Evolutionary conservation across 805 yeast genomes (phyloP), one percentile per base, ranked within the genome.

Genomic region (Starmerella floris): DNA sequence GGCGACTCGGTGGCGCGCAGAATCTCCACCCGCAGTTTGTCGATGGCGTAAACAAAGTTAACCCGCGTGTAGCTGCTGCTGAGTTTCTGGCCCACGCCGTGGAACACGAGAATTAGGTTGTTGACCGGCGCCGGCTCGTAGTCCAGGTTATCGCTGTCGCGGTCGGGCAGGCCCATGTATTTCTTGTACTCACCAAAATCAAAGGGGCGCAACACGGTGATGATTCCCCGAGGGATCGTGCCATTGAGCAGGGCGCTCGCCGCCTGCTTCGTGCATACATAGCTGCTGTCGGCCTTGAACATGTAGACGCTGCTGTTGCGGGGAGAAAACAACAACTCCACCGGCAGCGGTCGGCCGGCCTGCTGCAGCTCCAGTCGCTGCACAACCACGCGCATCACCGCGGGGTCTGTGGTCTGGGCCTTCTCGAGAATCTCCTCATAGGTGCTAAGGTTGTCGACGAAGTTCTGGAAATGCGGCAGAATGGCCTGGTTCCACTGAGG

Each of bases 61-160:
- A 85, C 77, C 28, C 80, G 76, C 48, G 84, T 85, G 52, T 79
- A 82, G 54, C 74, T 76, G 35, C 76, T 72, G 3, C 94, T 91
- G 42, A 91, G 65, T 30, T 79, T 74, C 59, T 88, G 98, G 1
- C 98, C 98, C 48, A 91, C 83, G 0, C 98, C 97, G 60, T 88
- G 98, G 35, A 88, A 73, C 50, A 94, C 88, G 11, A 88, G 64
- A 1, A 87, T 73, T 49, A 88, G 64, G 54, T 77, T 78, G 23
- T 73, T 74, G 23, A 76, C 60, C 26, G 67, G 62, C 39, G 69
- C 41, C 2, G 63, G 62, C 30, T 23, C 41, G 42, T 50, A 51
- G 20, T 42, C 51, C 11, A 48, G 40, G 22, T 48, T 46, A 42
- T 58, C 63, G 8, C 55, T 51, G 6, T 49, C 48, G 10, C 61